Evolutionary conservation across 768 basidiomycete species (phyloP).

Genomic region (Leccinum variicolor): DNA sequence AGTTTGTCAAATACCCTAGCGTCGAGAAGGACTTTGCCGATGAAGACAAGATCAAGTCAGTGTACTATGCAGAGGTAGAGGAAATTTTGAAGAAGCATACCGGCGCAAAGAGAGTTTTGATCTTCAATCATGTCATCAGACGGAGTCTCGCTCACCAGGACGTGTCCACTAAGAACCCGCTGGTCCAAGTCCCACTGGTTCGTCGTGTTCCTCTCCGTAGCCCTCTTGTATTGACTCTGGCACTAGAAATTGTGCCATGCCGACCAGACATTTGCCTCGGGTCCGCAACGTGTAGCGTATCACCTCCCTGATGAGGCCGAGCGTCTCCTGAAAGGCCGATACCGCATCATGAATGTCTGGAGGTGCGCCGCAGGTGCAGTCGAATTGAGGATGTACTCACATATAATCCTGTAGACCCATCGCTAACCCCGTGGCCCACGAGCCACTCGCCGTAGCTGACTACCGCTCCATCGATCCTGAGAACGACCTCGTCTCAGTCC

Average conservation of each 20-base stretch:
- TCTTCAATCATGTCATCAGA: constrained; percentile 43
- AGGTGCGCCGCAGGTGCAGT: constrained; percentile 16
- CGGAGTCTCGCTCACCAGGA: not conserved
- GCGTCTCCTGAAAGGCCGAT: constrained; percentile 38
- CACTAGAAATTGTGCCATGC: constrained; percentile 39
- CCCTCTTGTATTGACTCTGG: not conserved
- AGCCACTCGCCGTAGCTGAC: constrained; percentile 41
- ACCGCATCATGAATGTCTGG: constrained; percentile 48
- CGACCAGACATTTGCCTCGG: constrained; percentile 41
- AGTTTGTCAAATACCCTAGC: constrained; percentile 32
- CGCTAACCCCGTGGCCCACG: constrained; percentile 35
- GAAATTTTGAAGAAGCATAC: constrained; percentile 36
- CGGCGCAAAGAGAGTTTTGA: constrained; percentile 35
- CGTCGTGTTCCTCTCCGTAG: not conserved
- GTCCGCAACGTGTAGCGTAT: constrained; percentile 35
- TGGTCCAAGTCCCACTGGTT: constrained; percentile 28
- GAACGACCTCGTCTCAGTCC: constrained; percentile 36
- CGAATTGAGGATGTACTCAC: not conserved
- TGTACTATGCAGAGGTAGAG: constrained; percentile 39
- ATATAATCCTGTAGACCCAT: constrained; percentile 31
- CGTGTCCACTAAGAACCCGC: not conserved
- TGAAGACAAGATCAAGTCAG: constrained; percentile 31
- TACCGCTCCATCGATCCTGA: constrained; percentile 36
- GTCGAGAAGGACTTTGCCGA: constrained; percentile 35
- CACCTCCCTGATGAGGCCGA: constrained; percentile 42